Conservation (phyloP, 768 basidiomycete species). For the Mycena epipterygia region DNA sequence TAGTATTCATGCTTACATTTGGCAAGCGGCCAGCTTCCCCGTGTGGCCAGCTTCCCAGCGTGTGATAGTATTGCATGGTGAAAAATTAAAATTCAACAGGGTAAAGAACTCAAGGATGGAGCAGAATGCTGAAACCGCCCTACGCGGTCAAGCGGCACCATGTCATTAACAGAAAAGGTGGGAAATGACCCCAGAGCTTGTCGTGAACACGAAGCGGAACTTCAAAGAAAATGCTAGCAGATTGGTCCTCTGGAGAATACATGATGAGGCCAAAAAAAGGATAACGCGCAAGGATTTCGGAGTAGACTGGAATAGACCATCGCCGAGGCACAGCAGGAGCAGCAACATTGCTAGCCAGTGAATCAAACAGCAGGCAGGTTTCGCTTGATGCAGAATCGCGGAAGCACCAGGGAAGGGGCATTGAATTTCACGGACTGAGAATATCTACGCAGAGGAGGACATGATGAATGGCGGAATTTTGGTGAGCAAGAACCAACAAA, state of each 20-base stretch:
- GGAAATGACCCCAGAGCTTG: background rate
- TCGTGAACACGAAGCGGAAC: background rate
- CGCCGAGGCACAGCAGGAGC: background rate
- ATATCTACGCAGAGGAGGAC: background rate
- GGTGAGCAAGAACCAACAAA: background rate
- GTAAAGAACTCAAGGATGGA: background rate
- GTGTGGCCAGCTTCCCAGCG: no score
- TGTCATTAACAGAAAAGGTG: constrained; percentile 1
- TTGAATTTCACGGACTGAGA: background rate
- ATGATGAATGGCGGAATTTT: background rate
- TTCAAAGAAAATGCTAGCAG: background rate
- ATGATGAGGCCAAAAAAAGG: background rate
- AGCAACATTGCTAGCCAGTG: background rate
- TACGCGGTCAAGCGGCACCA: background rate
- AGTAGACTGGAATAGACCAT: background rate
- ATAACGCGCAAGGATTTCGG: background rate
- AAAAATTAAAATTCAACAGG: constrained; percentile 3
- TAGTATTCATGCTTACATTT: no score
- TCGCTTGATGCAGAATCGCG: background rate
- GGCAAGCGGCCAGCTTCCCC: no score
- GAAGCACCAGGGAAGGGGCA: background rate
- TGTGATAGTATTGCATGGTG: background rate
- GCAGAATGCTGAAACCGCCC: background rate
- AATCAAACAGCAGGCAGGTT: background rate
- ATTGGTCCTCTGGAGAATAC: background rate